Percentiles rank a stretch among this genome's conserved stretches.
Conservation (phyloP, 345 rosid species). For the Physaria fendleri region DNA sequence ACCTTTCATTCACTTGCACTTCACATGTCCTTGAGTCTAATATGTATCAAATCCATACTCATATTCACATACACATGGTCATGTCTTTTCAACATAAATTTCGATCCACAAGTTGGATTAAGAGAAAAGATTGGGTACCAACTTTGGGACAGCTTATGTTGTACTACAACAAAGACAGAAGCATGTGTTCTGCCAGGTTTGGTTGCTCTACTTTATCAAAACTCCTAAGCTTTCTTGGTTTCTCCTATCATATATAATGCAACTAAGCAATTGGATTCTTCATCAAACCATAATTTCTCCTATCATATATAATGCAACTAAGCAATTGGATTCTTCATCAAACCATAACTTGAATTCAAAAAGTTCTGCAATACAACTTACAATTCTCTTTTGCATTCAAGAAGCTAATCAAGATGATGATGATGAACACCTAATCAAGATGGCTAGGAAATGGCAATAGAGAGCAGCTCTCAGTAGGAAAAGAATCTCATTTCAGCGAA, state of each 20-base stretch:
- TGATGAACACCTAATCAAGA: neutral
- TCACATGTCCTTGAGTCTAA: neutral
- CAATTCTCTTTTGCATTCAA: neutral
- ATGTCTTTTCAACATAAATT: neutral
- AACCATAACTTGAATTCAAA: neutral
- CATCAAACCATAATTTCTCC: neutral
- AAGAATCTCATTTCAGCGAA: constrained; percentile 1
- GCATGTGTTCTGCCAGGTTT: neutral
- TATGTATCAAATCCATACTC: neutral
- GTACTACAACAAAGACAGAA: neutral
- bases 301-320: neutral
- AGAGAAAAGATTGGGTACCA: neutral
- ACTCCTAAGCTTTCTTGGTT: neutral
- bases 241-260: neutral
- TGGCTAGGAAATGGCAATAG: constrained; percentile 16
- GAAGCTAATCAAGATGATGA: neutral
- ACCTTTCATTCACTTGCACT: neutral
- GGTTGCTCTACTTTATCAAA: neutral
- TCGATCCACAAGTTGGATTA: neutral
- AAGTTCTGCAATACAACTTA: neutral
- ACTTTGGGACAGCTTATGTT: neutral
- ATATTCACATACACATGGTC: constrained; percentile 7
- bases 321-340: neutral
- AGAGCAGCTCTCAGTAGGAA: constrained; percentile 7
- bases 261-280: neutral